Evolutionary conservation across 331 rosid species (phyloP).

Genomic region (Spiraea crenata): DNA sequence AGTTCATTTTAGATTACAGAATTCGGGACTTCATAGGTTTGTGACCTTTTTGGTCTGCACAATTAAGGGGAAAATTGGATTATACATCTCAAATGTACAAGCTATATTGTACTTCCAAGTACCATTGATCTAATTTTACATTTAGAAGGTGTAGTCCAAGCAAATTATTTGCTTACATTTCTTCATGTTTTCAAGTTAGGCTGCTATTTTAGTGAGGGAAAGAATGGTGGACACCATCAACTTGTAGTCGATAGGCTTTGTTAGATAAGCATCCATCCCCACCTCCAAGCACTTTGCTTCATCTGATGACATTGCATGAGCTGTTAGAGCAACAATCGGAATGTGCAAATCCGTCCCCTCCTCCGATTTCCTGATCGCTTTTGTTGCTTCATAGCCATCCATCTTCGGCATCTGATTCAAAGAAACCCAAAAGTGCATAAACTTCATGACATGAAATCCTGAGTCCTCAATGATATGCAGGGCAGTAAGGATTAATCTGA

Average conservation of each 20-base stretch:
- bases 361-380: constrained; percentile 86
- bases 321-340: constrained; percentile 95
- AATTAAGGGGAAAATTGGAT: not conserved
- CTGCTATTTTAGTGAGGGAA: constrained; percentile 63
- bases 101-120: not conserved
- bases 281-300: constrained; percentile 97
- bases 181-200: constrained; percentile 29
- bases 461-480: too few relatives aligned
- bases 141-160: not conserved
- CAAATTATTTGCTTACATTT: not conserved
- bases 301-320: constrained; percentile 99
- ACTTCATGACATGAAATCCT: not conserved
- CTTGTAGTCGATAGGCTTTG: constrained; percentile 97
- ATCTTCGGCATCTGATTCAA: constrained; percentile 90
- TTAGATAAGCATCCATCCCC: constrained; percentile 99
- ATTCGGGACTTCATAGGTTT: not conserved
- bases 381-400: constrained; percentile 99
- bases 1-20: too few relatives aligned
- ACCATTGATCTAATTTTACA: not conserved
- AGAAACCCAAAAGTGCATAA: constrained; percentile 8
- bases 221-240: constrained; percentile 94
- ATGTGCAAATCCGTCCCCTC: constrained; percentile 63
- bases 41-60: not conserved
- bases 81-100: not conserved
- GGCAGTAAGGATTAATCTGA: not conserved